phyloP scores from a whole-genome alignment of 495 filamentous ascomycete species.

The Penicillium simplicissimum region DNA sequence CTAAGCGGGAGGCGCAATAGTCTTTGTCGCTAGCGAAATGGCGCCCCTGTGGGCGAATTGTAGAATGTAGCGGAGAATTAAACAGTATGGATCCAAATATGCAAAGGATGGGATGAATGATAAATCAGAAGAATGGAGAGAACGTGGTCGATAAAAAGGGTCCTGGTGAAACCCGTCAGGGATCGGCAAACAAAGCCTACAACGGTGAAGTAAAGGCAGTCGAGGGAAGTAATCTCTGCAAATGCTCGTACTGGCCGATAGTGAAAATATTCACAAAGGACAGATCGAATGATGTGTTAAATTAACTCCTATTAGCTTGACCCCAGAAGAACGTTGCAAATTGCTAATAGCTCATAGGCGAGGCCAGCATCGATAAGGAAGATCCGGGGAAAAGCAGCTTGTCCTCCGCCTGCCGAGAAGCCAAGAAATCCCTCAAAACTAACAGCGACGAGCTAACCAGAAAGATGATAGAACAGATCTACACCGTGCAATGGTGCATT shows the following conservation, averaged over 20 bases:
- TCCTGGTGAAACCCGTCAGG: background rate
- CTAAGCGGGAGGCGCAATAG: constrained; percentile 22
- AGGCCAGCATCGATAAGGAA: constrained; percentile 6
- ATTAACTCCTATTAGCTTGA: too few species aligned
- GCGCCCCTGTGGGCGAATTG: background rate
- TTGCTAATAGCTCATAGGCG: too few species aligned
- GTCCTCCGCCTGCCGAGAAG: constrained; percentile 1
- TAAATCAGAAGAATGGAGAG: background rate
- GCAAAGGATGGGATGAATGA: background rate
- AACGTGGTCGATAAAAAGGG: background rate
- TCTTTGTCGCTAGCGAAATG: constrained; percentile 18
- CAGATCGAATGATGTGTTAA: too few species aligned
- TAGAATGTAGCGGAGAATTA: background rate
- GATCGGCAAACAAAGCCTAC: background rate
- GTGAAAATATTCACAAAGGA: background rate
- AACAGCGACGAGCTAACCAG: background rate
- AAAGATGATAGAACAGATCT: too few species aligned
- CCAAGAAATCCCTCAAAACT: background rate
- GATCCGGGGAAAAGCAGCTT: constrained; percentile 23
- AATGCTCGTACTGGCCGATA: background rate
- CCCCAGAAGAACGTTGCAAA: too few species aligned
- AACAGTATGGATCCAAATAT: background rate
- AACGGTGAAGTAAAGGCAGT: background rate
- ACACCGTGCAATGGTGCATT: too few species aligned
- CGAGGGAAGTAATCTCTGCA: background rate